Percentiles rank a stretch among this genome's conserved stretches.
Conservation (phyloP, 2,329 filamentous ascomycete species). For the Fusarium drepaniforme region DNA sequence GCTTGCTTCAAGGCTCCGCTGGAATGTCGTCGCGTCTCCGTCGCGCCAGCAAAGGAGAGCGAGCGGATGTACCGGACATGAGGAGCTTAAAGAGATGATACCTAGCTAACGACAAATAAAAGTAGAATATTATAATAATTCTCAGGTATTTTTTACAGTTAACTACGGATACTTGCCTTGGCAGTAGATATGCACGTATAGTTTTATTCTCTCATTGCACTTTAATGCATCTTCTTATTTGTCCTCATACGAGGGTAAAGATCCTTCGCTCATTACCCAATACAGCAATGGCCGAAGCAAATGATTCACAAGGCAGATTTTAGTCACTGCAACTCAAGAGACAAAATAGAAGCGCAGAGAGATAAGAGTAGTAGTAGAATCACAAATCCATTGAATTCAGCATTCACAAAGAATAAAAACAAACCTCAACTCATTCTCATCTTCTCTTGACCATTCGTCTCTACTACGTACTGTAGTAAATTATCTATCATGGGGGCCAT, state of each 20-base stretch:
- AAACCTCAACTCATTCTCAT: not conserved
- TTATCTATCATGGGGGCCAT: not conserved
- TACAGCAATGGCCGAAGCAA: conserved; percentile 5
- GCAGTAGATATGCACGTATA: too few relatives aligned
- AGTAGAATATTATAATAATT: not conserved
- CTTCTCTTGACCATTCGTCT: not conserved
- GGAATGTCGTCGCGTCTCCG: not conserved
- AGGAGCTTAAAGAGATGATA: not conserved
- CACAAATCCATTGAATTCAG: not conserved
- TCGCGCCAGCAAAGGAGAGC: not conserved
- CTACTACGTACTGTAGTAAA: too few relatives aligned
- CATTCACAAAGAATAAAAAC: not conserved
- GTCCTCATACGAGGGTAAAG: not conserved
- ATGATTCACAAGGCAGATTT: not conserved
- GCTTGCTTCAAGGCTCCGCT: not conserved
- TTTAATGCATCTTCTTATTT: not conserved
- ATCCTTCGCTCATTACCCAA: conserved; percentile 8
- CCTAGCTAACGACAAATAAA: not conserved
- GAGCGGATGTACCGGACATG: not conserved
- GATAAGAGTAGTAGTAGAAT: not conserved
- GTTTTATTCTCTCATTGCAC: too few relatives aligned
- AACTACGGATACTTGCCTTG: not conserved
- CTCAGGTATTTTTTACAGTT: not conserved
- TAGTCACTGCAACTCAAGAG: not conserved
- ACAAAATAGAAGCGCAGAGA: not conserved